Conservation (phyloP, 1,139 yeast genomes). For the Pichia sp. region DNA sequence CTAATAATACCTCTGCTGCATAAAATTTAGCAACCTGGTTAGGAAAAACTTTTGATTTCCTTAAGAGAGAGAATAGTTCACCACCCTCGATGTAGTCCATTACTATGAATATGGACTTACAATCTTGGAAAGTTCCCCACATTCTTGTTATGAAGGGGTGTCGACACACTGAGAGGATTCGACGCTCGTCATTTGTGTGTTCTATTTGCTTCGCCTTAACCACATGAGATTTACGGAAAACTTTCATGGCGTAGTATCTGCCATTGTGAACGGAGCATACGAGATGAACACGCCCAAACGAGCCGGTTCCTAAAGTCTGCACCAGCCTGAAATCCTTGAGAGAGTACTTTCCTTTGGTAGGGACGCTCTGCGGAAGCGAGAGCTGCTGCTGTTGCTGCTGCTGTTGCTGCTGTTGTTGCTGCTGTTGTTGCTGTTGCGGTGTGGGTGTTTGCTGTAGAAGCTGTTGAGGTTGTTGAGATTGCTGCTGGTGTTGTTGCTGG, state of each 20-base stretch:
- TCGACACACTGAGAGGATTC: slow-evolving; percentile 48
- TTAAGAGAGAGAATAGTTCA: slow-evolving; percentile 46
- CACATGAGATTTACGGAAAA: slow-evolving; percentile 49
- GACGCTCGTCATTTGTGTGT: slow-evolving; percentile 56
- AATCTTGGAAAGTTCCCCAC: slow-evolving; percentile 63
- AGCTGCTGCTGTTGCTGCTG: not conserved
- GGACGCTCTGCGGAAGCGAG: not conserved
- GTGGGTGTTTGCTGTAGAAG: not conserved
- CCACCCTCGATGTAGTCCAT: slow-evolving; percentile 65
- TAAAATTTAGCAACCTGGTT: slow-evolving; percentile 59
- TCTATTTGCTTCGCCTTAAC: slow-evolving; percentile 58
- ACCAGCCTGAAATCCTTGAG: slow-evolving; percentile 45
- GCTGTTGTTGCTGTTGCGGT: not conserved
- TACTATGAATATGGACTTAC: slow-evolving; percentile 49
- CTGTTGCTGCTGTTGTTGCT: slow-evolving; percentile 6
- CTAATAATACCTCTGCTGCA: slow-evolving; percentile 54
- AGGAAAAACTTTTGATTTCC: slow-evolving; percentile 55
- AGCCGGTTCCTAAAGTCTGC: slow-evolving; percentile 55
- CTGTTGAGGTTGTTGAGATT: not conserved
- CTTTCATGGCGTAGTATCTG: slow-evolving; percentile 53
- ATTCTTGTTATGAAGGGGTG: slow-evolving; percentile 55
- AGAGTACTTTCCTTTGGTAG: slow-evolving; percentile 51
- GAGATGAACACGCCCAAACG: slow-evolving; percentile 56
- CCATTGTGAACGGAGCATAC: slow-evolving; percentile 55
- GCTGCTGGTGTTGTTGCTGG: not conserved